Evolutionary conservation across 805 yeast species (phyloP).

Genomic region (Saccharomycodes ludwigii): DNA sequence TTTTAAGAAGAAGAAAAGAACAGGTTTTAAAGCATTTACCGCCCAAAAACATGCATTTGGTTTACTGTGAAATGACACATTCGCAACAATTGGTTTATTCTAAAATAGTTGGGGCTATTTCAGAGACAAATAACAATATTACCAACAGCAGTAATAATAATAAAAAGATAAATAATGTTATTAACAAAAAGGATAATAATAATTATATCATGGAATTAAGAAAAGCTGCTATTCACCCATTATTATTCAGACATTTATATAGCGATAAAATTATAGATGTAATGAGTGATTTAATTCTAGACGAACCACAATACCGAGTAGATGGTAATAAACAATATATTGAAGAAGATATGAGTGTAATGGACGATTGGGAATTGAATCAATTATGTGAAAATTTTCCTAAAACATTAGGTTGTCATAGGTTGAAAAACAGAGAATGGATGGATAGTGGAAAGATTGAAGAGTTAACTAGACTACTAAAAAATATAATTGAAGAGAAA

Average conservation of each 20-base stretch:
- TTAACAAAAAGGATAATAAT: slow-evolving; percentile 25
- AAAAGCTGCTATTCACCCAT: slow-evolving; percentile 88
- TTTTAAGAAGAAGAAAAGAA: slow-evolving; percentile 78
- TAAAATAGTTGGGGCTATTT: slow-evolving; percentile 35
- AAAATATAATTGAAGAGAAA: slow-evolving; percentile 34
- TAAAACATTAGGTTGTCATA: slow-evolving; percentile 40
- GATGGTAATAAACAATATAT: slow-evolving; percentile 71
- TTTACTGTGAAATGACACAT: slow-evolving; percentile 49
- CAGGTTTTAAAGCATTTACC: slow-evolving; percentile 90
- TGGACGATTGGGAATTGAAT: slow-evolving; percentile 86
- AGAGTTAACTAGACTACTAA: slow-evolving; percentile 44
- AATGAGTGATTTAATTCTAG: slow-evolving; percentile 74
- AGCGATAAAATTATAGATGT: slow-evolving; percentile 38
- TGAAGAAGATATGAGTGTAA: slow-evolving; percentile 86
- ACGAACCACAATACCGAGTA: slow-evolving; percentile 58
- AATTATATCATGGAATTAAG: slow-evolving; percentile 81
- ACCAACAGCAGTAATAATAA: slow-evolving; percentile 14
- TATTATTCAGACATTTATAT: slow-evolving; percentile 61
- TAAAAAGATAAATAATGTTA: slow-evolving; percentile 23
- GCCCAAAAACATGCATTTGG: slow-evolving; percentile 50
- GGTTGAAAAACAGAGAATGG: slow-evolving; percentile 42
- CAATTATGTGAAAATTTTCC: slow-evolving; percentile 64
- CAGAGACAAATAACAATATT: slow-evolving; percentile 22
- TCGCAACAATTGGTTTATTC: slow-evolving; percentile 49
- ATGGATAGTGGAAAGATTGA: slow-evolving; percentile 66